A percentile compares a stretch with the other conserved stretches of the same genome.
Evolutionary conservation across 345 rosid species (phyloP).

Genomic region (Camelina hispida): DNA sequence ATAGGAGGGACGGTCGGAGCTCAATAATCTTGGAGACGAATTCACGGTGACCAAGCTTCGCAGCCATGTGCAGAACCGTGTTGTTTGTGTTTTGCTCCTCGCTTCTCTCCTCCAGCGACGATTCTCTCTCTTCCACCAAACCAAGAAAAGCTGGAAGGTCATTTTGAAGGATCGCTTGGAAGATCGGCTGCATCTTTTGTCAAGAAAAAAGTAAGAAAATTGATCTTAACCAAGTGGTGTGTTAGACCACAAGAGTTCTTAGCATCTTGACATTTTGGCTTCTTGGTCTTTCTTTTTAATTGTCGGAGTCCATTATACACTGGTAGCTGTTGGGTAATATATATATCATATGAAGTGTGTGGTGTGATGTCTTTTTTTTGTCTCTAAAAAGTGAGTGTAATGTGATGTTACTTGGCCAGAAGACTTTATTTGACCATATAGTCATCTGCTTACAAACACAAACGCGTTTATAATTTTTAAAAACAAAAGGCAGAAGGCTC

Average conservation of each 20-base stretch:
- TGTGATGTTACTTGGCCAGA: background rate
- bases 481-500: background rate
- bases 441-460: background rate
- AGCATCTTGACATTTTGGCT: background rate
- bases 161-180: background rate
- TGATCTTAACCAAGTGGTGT: background rate
- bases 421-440: background rate
- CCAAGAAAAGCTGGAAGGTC: slow-evolving; percentile 1
- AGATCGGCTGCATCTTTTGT: slow-evolving; percentile 2
- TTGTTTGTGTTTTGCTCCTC: slow-evolving; percentile 1
- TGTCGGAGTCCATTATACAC: background rate
- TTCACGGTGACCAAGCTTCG: slow-evolving; percentile 50
- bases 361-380: background rate
- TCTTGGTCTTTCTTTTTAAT: background rate
- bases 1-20: slow-evolving; percentile 49
- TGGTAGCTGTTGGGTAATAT: background rate
- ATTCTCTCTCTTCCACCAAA: slow-evolving; percentile 2
- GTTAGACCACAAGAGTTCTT: background rate
- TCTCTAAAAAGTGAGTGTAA: background rate
- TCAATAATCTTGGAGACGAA: slow-evolving; percentile 49
- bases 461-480: background rate
- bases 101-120: slow-evolving; percentile 5
- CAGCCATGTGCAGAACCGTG: slow-evolving; percentile 52
- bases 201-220: background rate
- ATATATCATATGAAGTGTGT: background rate